phyloP scores from a whole-genome alignment of 2,329 filamentous ascomycete species.

The Saccharata proteae region DNA sequence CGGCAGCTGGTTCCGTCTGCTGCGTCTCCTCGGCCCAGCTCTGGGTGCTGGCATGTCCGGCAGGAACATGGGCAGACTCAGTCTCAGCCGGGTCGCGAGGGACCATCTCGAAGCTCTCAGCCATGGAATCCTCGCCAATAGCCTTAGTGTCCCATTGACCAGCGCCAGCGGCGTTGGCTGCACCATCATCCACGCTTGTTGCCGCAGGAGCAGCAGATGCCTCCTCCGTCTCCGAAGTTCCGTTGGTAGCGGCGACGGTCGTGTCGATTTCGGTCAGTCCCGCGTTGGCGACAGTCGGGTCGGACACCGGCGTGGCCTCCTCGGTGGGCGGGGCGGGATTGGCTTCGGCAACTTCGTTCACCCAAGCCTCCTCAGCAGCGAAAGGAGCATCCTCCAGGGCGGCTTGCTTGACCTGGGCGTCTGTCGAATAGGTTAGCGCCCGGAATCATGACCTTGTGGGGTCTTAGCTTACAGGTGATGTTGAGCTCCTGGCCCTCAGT shows the following conservation, averaged over 20 bases:
- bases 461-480: constrained; percentile 54
- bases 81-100: constrained; percentile 63
- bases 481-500: constrained; percentile 53
- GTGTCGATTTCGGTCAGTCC: constrained; percentile 54
- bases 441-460: constrained; percentile 2
- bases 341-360: constrained; percentile 35
- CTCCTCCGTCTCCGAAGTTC: constrained; percentile 15
- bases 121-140: constrained; percentile 34
- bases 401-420: constrained; percentile 46
- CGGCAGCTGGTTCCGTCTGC: constrained; percentile 16
- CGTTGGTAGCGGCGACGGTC: constrained; percentile 18
- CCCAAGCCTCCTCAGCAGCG: constrained; percentile 38
- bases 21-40: constrained; percentile 73
- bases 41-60: constrained; percentile 49
- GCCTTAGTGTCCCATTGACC: constrained; percentile 52
- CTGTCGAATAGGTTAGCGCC: constrained; percentile 24
- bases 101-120: constrained; percentile 65
- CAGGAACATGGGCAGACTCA: constrained; percentile 46
- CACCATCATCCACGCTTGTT: constrained; percentile 26
- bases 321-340: constrained; percentile 24
- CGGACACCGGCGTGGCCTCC: constrained; percentile 36
- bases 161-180: constrained; percentile 45
- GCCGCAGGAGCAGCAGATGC: constrained; percentile 21
- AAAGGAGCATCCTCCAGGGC: constrained; percentile 39
- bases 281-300: constrained; percentile 56